A percentile compares a stretch with the other conserved stretches of the same genome.
Evolutionary conservation across 768 basidiomycete species (phyloP).

Genomic region (Leccinum longicurvipes): DNA sequence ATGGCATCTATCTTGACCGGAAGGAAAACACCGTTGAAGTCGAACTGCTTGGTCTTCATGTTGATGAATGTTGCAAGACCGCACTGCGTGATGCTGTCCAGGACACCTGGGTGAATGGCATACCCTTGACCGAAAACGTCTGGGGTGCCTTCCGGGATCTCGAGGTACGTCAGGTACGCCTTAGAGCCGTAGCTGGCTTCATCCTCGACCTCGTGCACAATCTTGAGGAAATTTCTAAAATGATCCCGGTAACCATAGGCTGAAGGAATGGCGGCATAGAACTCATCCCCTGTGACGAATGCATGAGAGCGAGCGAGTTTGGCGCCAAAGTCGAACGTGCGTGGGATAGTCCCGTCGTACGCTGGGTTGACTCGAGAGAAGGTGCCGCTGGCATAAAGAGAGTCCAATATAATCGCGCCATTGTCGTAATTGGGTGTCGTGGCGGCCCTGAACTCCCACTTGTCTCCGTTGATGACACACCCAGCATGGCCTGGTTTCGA

Average conservation of each 20-base stretch:
- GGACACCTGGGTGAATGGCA: constrained; percentile 31
- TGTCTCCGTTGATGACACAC: constrained; percentile 25
- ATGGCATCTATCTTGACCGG: constrained; percentile 30
- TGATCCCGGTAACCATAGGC: constrained; percentile 23
- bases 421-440: constrained; percentile 22
- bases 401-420: constrained; percentile 25
- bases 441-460: constrained; percentile 30
- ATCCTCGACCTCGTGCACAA: constrained; percentile 27
- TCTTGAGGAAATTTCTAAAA: constrained; percentile 28
- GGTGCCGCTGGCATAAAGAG: constrained; percentile 28
- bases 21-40: constrained; percentile 31
- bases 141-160: constrained; percentile 20
- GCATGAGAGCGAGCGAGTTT: constrained; percentile 21
- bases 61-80: constrained; percentile 31
- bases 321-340: constrained; percentile 21
- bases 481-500: constrained; percentile 21
- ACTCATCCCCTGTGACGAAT: constrained; percentile 17
- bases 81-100: constrained; percentile 33
- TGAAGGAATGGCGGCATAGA: constrained; percentile 17
- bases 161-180: constrained; percentile 26
- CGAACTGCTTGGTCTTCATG: constrained; percentile 29
- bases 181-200: constrained; percentile 26
- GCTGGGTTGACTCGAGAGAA: constrained; percentile 28
- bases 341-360: constrained; percentile 21
- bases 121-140: constrained; percentile 32